Percentiles rank a stretch among this genome's conserved stretches.
Evolutionary conservation across 192 early-diverging fungal species (phyloP).

Genomic region (Thamnidium elegans): DNA sequence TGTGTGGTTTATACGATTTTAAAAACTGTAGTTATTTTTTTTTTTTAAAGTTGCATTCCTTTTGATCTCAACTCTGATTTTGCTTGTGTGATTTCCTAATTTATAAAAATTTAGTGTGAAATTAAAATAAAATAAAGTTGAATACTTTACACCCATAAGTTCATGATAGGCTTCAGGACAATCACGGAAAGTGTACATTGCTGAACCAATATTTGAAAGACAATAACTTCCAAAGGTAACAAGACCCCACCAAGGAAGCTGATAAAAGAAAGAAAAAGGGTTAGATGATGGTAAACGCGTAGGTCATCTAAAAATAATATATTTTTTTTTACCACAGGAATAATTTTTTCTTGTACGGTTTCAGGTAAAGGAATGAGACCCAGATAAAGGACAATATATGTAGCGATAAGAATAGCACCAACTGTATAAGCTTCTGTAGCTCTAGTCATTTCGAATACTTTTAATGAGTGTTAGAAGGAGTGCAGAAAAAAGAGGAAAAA

Average conservation of each 20-base stretch:
- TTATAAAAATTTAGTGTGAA: background rate
- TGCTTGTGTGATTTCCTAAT: conserved; percentile 81
- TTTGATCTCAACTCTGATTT: conserved; percentile 74
- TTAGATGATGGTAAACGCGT: background rate
- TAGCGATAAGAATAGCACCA: conserved; percentile 37
- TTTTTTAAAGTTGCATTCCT: conserved; percentile 54
- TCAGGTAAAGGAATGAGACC: conserved; percentile 45
- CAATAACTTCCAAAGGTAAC: conserved; percentile 90
- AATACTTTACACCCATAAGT: conserved; percentile 62
- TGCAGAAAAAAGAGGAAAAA: background rate
- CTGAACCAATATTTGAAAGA: conserved; percentile 82
- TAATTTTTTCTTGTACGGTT: conserved; percentile 46
- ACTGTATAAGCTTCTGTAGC: conserved; percentile 49
- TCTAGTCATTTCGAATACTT: conserved; percentile 42
- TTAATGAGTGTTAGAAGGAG: background rate
- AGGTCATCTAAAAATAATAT: background rate
- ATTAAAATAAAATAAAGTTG: background rate
- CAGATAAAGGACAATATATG: conserved; percentile 46
- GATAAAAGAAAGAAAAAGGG: conserved; percentile 1
- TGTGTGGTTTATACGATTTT: background rate
- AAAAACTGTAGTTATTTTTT: too few species aligned
- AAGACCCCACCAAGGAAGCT: conserved; percentile 77
- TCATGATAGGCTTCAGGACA: conserved; percentile 88
- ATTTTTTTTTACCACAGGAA: conserved; percentile 46
- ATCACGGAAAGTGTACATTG: conserved; percentile 85